Base-by-base conservation (phyloP, 352 stramenopile species). In the Phytophthora citricola region DNA sequence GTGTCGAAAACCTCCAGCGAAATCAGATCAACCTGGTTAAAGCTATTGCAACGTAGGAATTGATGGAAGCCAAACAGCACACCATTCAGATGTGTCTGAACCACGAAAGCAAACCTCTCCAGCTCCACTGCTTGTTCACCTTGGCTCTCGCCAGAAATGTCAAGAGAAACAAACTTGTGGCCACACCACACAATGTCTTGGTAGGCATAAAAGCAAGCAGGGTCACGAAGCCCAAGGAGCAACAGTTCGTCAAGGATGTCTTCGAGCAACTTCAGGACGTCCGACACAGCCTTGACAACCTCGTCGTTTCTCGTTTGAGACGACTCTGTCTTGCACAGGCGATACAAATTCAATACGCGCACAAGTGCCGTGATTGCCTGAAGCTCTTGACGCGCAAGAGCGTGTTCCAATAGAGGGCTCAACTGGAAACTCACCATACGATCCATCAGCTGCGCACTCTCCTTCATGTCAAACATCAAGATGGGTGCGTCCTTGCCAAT, bases 101-200 rank as follows among this genome's bases (percentile, higher is more conserved):
- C 59, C 29, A 94, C 68, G 0, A 29, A 50, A 6, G 79, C 58
- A 55, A 92, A 94, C 14, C 53, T 56, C 2, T 65, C 57, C 10
- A 94, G 59, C 68, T 94, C 85, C 0, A 32, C 34, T 22, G 24
- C 14, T 22, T 61, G 32, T 24, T 67, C 49, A n/a, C 4, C 47
- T 32, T 71, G 32, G 4, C 34, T 12, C 29, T 68, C 43, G 12
- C 31, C 55, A 0, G 24, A 44, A 41, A 17, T 36, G 10, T 62
- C 58, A 5, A 53, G 17, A 46, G 53, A 69, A 52, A 59, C 20
- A 51, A 90, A 88, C 45, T 75, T 80, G 61, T 94, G 86, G 1
- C 84, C 88, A 39, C 85, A 89, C 89, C 89, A 96, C n/a, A 91
- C 75, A 46, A 96, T 85, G 39, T 96, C 86, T 58, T 96, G 85